Evolutionary conservation across 1,139 yeast species (phyloP), one percentile per base, ranked within the genome.

Genomic region (Magnusiomyces fungicola): DNA sequence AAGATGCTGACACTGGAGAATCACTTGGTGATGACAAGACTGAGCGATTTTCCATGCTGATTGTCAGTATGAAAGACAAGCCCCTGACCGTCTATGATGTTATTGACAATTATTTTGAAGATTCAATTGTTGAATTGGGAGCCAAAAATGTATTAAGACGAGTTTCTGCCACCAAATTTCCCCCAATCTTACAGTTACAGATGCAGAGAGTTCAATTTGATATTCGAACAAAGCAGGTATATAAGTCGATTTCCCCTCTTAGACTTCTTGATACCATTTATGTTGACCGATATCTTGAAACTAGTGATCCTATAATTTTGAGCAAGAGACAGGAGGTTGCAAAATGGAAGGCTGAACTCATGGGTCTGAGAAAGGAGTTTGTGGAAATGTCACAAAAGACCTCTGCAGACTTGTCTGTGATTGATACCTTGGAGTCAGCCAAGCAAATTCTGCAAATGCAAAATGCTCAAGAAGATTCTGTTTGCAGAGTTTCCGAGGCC

Each of bases 131-230:
- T 12, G 51, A 49, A 29, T 37, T 41, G 3, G 48, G 41, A 1
- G 39, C 34, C 9, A 36, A 34, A 25, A 43, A 45, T 14, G 37
- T 30, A 40, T 30, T 49, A 23, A 79, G 95, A 61, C 76, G 84
- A 1, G 75, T 88, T 42, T 80, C 94, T 0, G 77, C 90, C 6
- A 73, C 78, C 14, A 74, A 79, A 53, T 69, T 88, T 16, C 98
- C 98, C 0, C 81, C 82, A 9, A 79, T 92, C 46, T 68, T 92
- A 47, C 98, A 92, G 63, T 79, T 92, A 47, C 98, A 92, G 63
- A 87, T 92, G 2, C 97, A 90, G 66, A 75, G 98, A 61, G 97
- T 90, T 1, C 84, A 88, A 64, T 92, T 84, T 66, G 96, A 92
- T 63, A 74, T 90, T 45, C 83, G 75, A 50, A 68, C 76, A 33